Conservation (phyloP, 176 grass and related monocot species). For the Puccinellia tenuiflora region DNA sequence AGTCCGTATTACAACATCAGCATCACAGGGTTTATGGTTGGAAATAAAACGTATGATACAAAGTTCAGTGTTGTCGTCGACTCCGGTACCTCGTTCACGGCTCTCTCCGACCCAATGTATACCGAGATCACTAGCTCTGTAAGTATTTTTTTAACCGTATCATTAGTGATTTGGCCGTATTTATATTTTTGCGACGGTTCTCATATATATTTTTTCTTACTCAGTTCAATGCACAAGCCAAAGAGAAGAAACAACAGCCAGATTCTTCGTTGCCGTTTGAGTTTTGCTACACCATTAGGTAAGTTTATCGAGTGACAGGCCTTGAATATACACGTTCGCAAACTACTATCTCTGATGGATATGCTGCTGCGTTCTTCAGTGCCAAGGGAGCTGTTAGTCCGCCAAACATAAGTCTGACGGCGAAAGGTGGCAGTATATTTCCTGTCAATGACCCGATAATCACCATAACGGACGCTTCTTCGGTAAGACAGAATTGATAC, state of each 20-base stretch:
- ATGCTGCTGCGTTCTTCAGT: conserved; percentile 38
- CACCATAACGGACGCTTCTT: conserved; percentile 1
- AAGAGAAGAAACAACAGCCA: conserved; percentile 15
- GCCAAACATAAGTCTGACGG: conserved; percentile 58
- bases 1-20: conserved; percentile 84
- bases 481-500: conserved; percentile 36
- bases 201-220: conserved; percentile 24
- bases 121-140: conserved; percentile 56
- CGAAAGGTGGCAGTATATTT: conserved; percentile 66
- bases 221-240: conserved; percentile 69
- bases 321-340: neutral
- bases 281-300: conserved; percentile 76
- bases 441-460: conserved; percentile 53
- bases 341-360: conserved; percentile 6
- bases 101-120: conserved; percentile 76
- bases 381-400: conserved; percentile 15
- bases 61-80: conserved; percentile 67
- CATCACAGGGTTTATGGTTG: conserved; percentile 42
- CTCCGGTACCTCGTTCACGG: conserved; percentile 87
- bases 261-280: conserved; percentile 52
- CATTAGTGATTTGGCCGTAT: neutral
- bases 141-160: conserved; percentile 30
- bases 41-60: conserved; percentile 25
- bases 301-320: conserved; percentile 7
- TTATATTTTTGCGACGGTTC: neutral